Base-by-base conservation (phyloP, 768 basidiomycete species). In the Boletus patriciae region DNA sequence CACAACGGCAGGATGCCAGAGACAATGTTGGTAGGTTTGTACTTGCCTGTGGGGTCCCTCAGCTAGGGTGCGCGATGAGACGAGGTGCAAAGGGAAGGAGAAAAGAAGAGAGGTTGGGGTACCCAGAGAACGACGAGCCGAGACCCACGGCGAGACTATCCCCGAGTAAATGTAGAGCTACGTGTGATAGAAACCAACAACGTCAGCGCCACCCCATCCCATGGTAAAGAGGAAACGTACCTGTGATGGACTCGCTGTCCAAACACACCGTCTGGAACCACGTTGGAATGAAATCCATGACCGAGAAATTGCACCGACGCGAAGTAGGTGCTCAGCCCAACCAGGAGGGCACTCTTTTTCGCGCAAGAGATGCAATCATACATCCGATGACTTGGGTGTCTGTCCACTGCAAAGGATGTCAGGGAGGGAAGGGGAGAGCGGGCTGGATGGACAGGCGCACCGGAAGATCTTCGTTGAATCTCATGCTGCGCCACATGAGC, bases 211-310 rank as follows among this genome's bases (percentile, higher is more conserved):
- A 3, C 9, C 7, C 8, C 7, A 23, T 21, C 18, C n/a, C 13
- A 21, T 23, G 19, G 9, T 25, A 36, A 25, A 12, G 3, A 29
- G 2, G 9, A 29, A 10, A 54, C 58, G 12, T 58, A 84, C 85
- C 85, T 1, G 86, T 85, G 6, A 78, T 83, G 11, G 86, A 83
- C 21, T 88, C 85, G 44, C 77, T 86, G 15, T 85, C 82, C 38
- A 89, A 66, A 67, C 81, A 76, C 3, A 92, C 90, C 0, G 86
- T 90, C 68, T 92, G 87, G 67, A 91, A 92, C 87, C 88, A 92
- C 67, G 87, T 80, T 3, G 90, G 90, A 67, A 85, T 81, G 69
- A 86, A 90, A 69, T 88, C 92, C 67, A 81, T 88, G 61, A 90
- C 78, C 1, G 84, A 75, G 46, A 92, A 87, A 66, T 90, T 92